phyloP scores from a whole-genome alignment of 139 green algal species.

The Chlamydomonas schloesseri region DNA sequence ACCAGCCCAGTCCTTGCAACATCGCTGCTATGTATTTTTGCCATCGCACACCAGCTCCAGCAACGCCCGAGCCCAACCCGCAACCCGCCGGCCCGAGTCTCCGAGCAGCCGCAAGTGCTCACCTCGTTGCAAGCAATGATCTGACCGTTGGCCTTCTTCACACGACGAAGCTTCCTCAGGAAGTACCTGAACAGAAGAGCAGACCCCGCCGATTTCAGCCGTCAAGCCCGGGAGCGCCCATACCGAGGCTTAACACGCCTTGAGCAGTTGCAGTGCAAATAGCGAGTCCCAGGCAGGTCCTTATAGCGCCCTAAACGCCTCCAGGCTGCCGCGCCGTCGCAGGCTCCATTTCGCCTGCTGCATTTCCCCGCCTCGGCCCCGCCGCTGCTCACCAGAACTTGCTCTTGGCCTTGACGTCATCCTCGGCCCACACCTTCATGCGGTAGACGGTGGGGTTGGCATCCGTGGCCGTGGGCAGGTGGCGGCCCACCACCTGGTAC shows the following conservation, averaged over 20 bases:
- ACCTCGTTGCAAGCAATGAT: constrained; percentile 97
- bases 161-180: constrained; percentile 93
- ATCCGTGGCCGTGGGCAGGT: constrained; percentile 91
- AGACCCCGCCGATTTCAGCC: background rate
- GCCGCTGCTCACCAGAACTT: constrained; percentile 96
- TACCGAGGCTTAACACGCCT: too few relatives aligned
- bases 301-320: background rate
- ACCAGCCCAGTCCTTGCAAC: too few relatives aligned
- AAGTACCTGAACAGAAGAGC: constrained; percentile 93
- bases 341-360: too few relatives aligned
- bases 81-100: too few relatives aligned
- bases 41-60: too few relatives aligned
- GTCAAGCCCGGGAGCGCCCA: background rate
- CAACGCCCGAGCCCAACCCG: too few relatives aligned
- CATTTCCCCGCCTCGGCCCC: background rate
- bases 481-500: constrained; percentile 99
- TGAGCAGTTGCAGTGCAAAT: too few relatives aligned
- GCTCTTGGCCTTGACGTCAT: constrained; percentile 92
- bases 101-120: background rate
- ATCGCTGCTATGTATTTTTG: too few relatives aligned
- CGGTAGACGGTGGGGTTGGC: constrained; percentile 94
- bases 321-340: background rate
- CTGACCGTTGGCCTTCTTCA: constrained; percentile 99
- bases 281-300: too few relatives aligned
- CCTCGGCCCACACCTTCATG: constrained; percentile 99